Conservation (phyloP, 1,284 basidiomycete species). For the Crepidotus sp. region DNA sequence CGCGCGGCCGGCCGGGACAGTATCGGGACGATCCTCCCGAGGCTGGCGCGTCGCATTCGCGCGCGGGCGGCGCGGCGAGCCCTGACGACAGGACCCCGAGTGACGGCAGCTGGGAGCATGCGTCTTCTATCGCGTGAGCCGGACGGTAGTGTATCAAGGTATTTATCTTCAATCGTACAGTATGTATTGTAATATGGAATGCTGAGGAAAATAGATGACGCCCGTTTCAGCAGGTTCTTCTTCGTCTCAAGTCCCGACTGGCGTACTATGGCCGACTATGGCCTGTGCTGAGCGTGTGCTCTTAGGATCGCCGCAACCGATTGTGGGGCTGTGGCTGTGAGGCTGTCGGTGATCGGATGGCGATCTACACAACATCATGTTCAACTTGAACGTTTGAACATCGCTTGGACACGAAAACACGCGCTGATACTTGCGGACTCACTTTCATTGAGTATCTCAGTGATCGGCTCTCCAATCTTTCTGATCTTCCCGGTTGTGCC, state of each 20-base stretch:
- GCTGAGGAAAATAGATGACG: not conserved
- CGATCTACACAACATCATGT: too few relatives aligned
- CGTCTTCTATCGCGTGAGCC: slow-evolving; percentile 20
- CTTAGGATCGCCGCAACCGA: not conserved
- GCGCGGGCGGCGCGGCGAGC: slow-evolving; percentile 26
- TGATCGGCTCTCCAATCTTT: not conserved
- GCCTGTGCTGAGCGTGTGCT: too few relatives aligned
- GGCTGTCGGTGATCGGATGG: too few relatives aligned
- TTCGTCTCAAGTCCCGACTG: too few relatives aligned
- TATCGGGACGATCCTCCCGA: slow-evolving; percentile 16
- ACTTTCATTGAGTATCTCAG: too few relatives aligned
- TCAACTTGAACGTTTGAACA: too few relatives aligned
- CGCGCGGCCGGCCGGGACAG: slow-evolving; percentile 11
- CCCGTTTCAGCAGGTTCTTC: too few relatives aligned
- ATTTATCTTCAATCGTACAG: slow-evolving; percentile 3
- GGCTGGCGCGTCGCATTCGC: not conserved
- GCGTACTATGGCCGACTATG: not conserved
- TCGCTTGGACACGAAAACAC: too few relatives aligned
- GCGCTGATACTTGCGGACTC: too few relatives aligned
- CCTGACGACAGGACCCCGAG: slow-evolving; percentile 41
- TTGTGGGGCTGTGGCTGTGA: not conserved
- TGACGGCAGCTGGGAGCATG: slow-evolving; percentile 67
- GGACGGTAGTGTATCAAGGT: not conserved
- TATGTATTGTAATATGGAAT: slow-evolving; percentile 1
- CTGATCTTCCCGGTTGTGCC: slow-evolving; percentile 5